These are phyloP conservation scores for Fusarium circinatum DNA, from an alignment of 2,329 filamentous ascomycete genomes.

Conservation along the genomic window DNA sequence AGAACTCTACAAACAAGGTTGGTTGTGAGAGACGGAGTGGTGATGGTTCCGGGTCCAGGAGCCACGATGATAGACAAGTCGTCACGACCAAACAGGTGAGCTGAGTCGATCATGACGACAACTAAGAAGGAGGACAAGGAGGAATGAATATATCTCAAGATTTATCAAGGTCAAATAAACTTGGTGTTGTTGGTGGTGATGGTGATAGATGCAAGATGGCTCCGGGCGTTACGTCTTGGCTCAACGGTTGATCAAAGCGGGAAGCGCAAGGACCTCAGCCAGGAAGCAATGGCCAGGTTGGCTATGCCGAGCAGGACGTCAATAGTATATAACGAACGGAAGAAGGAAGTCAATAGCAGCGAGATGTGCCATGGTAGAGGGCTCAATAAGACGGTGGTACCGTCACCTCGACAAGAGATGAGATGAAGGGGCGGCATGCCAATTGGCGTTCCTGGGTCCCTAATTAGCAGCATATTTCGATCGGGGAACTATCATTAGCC, in stretches of 20 bases:
- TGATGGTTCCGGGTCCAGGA: slow-evolving; percentile 40
- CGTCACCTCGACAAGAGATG: slow-evolving; percentile 11
- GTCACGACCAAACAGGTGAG: slow-evolving; percentile 33
- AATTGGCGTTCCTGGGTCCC: slow-evolving; percentile 12
- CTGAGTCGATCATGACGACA: slow-evolving; percentile 27
- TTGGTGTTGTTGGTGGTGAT: slow-evolving; percentile 17
- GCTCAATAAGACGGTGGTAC: slow-evolving; percentile 20
- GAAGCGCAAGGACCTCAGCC: slow-evolving; percentile 28
- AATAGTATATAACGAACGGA: not conserved
- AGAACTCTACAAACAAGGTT: slow-evolving; percentile 63
- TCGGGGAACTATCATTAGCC: not conserved
- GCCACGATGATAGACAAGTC: slow-evolving; percentile 36
- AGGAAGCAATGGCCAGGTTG: not conserved
- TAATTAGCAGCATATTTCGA: slow-evolving; percentile 20
- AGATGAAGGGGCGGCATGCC: slow-evolving; percentile 4
- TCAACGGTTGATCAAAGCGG: slow-evolving; percentile 29
- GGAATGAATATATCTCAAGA: not conserved
- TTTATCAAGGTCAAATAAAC: slow-evolving; percentile 12
- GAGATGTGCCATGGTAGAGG: not conserved
- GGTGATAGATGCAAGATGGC: slow-evolving; percentile 7
- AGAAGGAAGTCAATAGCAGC: slow-evolving; percentile 10
- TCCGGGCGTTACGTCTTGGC: slow-evolving; percentile 22
- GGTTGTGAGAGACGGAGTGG: slow-evolving; percentile 48
- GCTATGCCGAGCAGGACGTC: slow-evolving; percentile 17
- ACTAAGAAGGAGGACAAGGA: not conserved